Base-by-base conservation (phyloP, 2,329 filamentous ascomycete species). In the Phyllosticta capitalensis region DNA sequence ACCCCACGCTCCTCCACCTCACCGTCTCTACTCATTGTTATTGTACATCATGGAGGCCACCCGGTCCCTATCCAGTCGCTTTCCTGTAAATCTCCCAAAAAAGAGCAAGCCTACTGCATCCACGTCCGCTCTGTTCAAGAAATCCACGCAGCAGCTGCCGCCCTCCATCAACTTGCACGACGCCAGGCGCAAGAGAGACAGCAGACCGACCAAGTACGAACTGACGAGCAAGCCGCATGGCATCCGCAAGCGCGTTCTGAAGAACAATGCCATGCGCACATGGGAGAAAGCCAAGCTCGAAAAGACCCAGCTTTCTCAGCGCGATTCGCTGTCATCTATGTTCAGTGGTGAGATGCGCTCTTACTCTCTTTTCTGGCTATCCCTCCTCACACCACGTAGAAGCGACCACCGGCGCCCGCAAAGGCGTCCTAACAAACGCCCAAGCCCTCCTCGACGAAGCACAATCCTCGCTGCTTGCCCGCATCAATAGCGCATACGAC, bases 311-410 rank as follows among this genome's bases (percentile, higher is more conserved):
- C 20, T 63, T 58, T 56, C 63, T 7, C 59, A 61, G 6, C 53
- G 60, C 49, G 68, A 72, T 56, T 65, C 68, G 2, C 63, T 73
- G 7, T 66, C 64, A 28, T 33, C 64, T 9, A 62, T 58, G 1
- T 73, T 72, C 63, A 68, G 66, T 61, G 66, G 71, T 69, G 61
- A 5, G 52, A 28, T 20, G 24, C 55, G 12, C 53, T 19, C 28
- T 33, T 20, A 24, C 55, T 17, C 53, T 19, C 28, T 33, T 9
- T 1, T 17, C 19, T 24, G 9, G 1, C 9, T 19, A 19, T n/a
- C 12, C 4, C 17, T 48, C n/a, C 38, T 51, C 19, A 50, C 54
- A 26, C 14, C 20, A n/a, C 38, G 22, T 52, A 72, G 71, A 71
- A 7, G 62, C 65, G 9, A 67, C 67, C 50, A 60, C 60, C 5